Percentiles rank a stretch among this genome's conserved stretches.
Evolutionary conservation across 2,329 filamentous ascomycete genomes (phyloP).

Genomic region (Clonostachys chloroleuca): DNA sequence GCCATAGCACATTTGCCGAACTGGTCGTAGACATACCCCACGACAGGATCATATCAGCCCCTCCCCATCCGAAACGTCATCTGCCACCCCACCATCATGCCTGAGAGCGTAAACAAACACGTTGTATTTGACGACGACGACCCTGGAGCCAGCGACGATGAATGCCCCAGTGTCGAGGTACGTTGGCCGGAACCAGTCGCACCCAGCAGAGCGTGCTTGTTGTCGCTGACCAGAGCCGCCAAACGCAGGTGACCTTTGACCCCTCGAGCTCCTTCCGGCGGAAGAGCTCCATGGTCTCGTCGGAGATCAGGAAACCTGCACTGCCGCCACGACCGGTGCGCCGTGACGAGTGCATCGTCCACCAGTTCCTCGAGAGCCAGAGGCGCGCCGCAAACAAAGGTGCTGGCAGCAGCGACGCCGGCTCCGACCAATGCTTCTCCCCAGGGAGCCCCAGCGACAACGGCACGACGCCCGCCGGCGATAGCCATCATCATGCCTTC

Average conservation of each 20-base stretch:
- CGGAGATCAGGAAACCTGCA: conserved; percentile 34
- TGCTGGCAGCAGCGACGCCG: conserved; percentile 11
- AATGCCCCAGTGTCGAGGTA: conserved; percentile 47
- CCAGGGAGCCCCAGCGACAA: conserved; percentile 2
- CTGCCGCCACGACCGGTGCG: conserved; percentile 14
- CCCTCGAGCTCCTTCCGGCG: conserved; percentile 55
- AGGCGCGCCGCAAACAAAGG: conserved; percentile 21
- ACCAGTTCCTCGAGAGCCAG: conserved; percentile 59
- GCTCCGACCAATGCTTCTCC: conserved; percentile 17
- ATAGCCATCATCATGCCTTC: not conserved
- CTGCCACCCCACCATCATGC: not conserved
- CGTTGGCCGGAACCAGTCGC: not conserved
- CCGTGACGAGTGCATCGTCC: conserved; percentile 58
- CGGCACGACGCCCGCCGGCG: too few relatives aligned
- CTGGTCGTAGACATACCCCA: too few relatives aligned
- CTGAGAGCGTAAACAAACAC: not conserved
- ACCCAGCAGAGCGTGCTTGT: not conserved
- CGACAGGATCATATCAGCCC: too few relatives aligned
- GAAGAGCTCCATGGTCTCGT: conserved; percentile 59
- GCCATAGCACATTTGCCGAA: too few relatives aligned
- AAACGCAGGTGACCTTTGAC: conserved; percentile 55
- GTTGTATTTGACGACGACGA: conserved; percentile 22
- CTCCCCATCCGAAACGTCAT: too few relatives aligned
- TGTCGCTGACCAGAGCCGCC: not conserved
- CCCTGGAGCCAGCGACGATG: conserved; percentile 46